These are phyloP conservation scores for Penicillium crustosum DNA, from an alignment of 2,329 filamentous ascomycete species.

Conservation along the genomic window DNA sequence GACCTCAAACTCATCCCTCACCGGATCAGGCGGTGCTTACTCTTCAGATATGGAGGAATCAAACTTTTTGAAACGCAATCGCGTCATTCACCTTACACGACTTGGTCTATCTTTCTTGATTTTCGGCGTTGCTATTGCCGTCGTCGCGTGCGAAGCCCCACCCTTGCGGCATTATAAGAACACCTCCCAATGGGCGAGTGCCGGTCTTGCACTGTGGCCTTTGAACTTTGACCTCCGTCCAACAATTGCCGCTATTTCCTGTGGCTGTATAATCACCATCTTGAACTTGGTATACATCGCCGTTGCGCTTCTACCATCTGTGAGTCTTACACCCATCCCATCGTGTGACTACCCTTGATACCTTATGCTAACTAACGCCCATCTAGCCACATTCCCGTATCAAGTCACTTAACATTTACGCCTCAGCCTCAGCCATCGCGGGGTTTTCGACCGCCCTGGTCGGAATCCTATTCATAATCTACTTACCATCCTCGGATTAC, in stretches of 20 bases:
- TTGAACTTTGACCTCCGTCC: slow-evolving; percentile 44
- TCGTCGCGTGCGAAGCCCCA: slow-evolving; percentile 40
- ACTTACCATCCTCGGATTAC: slow-evolving; percentile 32
- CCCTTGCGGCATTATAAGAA: slow-evolving; percentile 41
- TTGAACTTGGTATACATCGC: slow-evolving; percentile 36
- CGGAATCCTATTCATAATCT: slow-evolving; percentile 35
- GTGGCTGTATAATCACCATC: slow-evolving; percentile 38
- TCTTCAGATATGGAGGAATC: slow-evolving; percentile 41
- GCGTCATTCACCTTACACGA: slow-evolving; percentile 35
- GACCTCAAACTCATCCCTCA: slow-evolving; percentile 29
- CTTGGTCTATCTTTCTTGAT: slow-evolving; percentile 37
- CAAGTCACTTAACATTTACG: slow-evolving; percentile 34
- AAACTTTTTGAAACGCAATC: slow-evolving; percentile 35
- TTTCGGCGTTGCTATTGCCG: slow-evolving; percentile 30
- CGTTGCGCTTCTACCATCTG: slow-evolving; percentile 37
- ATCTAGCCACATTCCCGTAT: slow-evolving; percentile 39
- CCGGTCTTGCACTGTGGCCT: slow-evolving; percentile 44
- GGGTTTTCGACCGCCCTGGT: slow-evolving; percentile 40
- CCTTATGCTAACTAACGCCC: slow-evolving; percentile 1
- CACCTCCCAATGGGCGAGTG: slow-evolving; percentile 36
- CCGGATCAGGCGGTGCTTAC: slow-evolving; percentile 32
- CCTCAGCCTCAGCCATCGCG: slow-evolving; percentile 34
- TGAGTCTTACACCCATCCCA: slow-evolving; percentile 21
- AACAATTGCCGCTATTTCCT: slow-evolving; percentile 38
- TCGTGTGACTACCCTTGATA: not conserved